Base-by-base conservation (phyloP, 2,329 filamentous ascomycete genomes). In the Alternaria brassicicola region DNA sequence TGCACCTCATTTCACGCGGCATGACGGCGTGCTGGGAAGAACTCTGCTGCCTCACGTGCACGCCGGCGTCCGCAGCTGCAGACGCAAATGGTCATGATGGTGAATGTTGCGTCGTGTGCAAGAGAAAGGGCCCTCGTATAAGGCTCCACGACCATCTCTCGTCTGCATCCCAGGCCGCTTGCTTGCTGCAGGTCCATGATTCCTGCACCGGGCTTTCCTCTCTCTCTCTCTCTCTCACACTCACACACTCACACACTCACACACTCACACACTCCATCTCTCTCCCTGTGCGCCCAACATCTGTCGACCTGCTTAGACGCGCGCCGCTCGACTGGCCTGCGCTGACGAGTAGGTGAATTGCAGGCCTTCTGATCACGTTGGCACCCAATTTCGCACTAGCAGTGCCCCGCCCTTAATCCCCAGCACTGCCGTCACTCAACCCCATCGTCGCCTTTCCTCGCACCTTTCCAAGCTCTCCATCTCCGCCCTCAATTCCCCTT, bases 41-140 rank as follows among this genome's bases (percentile, higher is more conserved):
- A 63, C 59, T 65, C 61, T 63, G 57, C 59, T 52, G 43, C 39
- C 63, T 68, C 66, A 69, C 65, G 66, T 67, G 66, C 63, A 66
- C 58, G 35, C 50, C 50, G 53, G 55, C 51, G 57, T 62, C 55
- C 52, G 64, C 51, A 59, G 61, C 55, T 49, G 46, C 55, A 55
- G 39, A 46, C 25, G 47, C 48, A 47, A 47, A 52, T 51, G 52
- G 59, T 47, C 52, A 41, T 57, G 55, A 41, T 57, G 55, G 42
- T 53, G 33, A 47, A 17, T 25, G 41, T 33, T 51, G n/a, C n/a
- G n/a, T n/a, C n/a, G n/a, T n/a, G 28, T 45, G 45, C 19, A 45
- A 42, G 38, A 52, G 28, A 25, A 52, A 60, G 59, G 61, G 52
- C 61, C 19, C 36, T 42, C 48, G 47, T 50, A 38, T 45, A 46